Evolutionary conservation across 148 eudicot species (phyloP).

Genomic region (Diospyros kaki): DNA sequence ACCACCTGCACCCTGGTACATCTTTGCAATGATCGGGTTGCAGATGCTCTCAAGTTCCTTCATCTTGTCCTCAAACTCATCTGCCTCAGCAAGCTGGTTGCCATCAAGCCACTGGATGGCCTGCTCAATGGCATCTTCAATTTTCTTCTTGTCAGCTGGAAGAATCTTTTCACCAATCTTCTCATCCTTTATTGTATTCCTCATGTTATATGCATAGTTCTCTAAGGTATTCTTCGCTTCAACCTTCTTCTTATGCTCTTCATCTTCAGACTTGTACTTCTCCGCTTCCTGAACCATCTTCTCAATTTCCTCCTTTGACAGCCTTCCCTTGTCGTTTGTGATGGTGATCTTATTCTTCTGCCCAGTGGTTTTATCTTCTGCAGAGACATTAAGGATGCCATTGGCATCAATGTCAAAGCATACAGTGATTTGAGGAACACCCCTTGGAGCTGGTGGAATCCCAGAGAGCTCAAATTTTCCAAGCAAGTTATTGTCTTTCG

Average conservation of each 20-base stretch:
- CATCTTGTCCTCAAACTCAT: constrained; percentile 29
- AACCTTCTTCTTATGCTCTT: constrained; percentile 27
- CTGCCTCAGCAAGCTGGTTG: constrained; percentile 33
- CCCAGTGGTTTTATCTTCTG: constrained; percentile 38
- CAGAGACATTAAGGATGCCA: constrained; percentile 42
- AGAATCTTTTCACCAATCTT: constrained; percentile 20
- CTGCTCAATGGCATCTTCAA: constrained; percentile 34
- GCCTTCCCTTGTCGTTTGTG: constrained; percentile 34
- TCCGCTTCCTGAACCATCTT: constrained; percentile 32
- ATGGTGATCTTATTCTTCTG: constrained; percentile 40
- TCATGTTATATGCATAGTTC: constrained; percentile 33
- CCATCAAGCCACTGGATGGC: constrained; percentile 33
- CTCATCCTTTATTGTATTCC: constrained; percentile 31
- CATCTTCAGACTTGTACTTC: constrained; percentile 31
- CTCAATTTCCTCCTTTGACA: constrained; percentile 36
- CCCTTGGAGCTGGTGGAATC: constrained; percentile 37
- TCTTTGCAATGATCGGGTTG: constrained; percentile 29
- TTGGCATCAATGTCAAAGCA: constrained; percentile 40
- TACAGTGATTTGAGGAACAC: constrained; percentile 37
- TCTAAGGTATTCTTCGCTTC: constrained; percentile 28
- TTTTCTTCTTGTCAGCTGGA: constrained; percentile 24
- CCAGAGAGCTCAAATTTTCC: constrained; percentile 43
- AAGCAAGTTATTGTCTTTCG: constrained; percentile 38
- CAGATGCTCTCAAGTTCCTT: constrained; percentile 31
- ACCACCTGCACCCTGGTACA: constrained; percentile 29